Evolutionary conservation across 495 filamentous ascomycete genomes (phyloP).

Genomic region (Tirmania nivea): DNA sequence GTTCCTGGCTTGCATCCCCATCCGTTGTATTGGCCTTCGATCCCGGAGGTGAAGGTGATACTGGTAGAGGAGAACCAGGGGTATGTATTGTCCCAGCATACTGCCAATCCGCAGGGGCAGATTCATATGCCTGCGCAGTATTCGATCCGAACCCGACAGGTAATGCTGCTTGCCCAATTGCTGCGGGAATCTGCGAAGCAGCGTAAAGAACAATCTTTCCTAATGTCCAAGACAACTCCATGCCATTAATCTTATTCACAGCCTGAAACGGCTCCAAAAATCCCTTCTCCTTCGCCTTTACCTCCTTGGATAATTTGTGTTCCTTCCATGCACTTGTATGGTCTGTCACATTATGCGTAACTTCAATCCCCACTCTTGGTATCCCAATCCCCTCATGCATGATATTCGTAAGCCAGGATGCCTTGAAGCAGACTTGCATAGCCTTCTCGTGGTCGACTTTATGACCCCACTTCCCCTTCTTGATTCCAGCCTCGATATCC

Average conservation of each 20-base stretch:
- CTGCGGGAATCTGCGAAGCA: conserved; percentile 48
- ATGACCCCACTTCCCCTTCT: conserved; percentile 45
- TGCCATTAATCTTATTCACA: conserved; percentile 73
- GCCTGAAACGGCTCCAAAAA: conserved; percentile 80
- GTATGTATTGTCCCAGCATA: conserved; percentile 34
- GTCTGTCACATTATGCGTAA: conserved; percentile 26
- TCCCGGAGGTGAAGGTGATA: neutral
- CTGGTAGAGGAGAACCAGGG: conserved; percentile 6
- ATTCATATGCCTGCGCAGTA: conserved; percentile 8
- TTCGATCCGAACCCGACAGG: conserved; percentile 91
- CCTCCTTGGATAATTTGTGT: conserved; percentile 33
- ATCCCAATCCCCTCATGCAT: conserved; percentile 90
- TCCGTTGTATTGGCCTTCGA: no score
- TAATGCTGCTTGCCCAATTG: conserved; percentile 26
- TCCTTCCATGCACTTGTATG: conserved; percentile 28
- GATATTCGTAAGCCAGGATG: conserved; percentile 90
- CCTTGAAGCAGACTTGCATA: conserved; percentile 86
- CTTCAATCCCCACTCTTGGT: conserved; percentile 67
- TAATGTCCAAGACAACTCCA: conserved; percentile 95
- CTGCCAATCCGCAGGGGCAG: conserved; percentile 59
- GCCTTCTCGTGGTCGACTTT: conserved; percentile 55
- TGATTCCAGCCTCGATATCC: conserved; percentile 41
- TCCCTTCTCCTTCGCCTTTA: conserved; percentile 53
- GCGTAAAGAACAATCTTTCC: conserved; percentile 98
- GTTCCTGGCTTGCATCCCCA: no score